Percentiles rank a stretch among this genome's conserved stretches.
These are phyloP conservation scores for Thermothielavioides terrestris DNA, from an alignment of 495 filamentous ascomycete species.

Conservation along the genomic window DNA sequence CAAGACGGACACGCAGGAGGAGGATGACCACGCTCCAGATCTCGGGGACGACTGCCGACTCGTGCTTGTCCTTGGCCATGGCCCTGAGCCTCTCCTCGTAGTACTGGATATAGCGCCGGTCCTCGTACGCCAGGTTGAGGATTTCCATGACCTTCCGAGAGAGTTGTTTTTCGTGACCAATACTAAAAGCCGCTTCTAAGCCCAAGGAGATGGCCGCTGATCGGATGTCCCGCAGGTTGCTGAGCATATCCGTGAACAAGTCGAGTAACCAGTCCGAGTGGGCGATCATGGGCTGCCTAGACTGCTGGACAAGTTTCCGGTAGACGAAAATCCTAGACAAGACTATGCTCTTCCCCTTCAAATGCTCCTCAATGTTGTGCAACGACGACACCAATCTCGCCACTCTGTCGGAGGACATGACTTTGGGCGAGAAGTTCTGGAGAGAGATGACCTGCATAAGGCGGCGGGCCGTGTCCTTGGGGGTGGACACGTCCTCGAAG, in stretches of 20 bases:
- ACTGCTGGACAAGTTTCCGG: conserved; percentile 60
- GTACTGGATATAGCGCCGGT: conserved; percentile 53
- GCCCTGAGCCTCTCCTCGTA: conserved; percentile 56
- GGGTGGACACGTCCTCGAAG: conserved; percentile 45
- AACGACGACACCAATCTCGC: conserved; percentile 59
- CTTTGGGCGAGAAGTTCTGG: conserved; percentile 64
- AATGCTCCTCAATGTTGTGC: conserved; percentile 58
- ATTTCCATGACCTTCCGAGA: conserved; percentile 56
- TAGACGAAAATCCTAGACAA: conserved; percentile 69
- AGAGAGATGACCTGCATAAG: conserved; percentile 68
- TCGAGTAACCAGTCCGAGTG: conserved; percentile 69
- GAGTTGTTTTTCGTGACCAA: conserved; percentile 57
- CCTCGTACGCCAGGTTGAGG: conserved; percentile 49
- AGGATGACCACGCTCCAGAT: conserved; percentile 81
- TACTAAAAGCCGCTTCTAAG: conserved; percentile 51
- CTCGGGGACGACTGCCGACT: conserved; percentile 61
- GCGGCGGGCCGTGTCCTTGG: conserved; percentile 69
- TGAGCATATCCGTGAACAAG: conserved; percentile 72
- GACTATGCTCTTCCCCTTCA: conserved; percentile 69
- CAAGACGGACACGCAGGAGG: conserved; percentile 58
- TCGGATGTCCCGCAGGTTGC: conserved; percentile 65
- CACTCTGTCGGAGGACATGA: conserved; percentile 61
- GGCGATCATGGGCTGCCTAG: conserved; percentile 53
- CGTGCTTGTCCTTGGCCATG: conserved; percentile 61
- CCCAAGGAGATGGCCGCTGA: conserved; percentile 65